Base-by-base conservation (phyloP, 1,139 yeast genomes). In the Protomyces inouyei region DNA sequence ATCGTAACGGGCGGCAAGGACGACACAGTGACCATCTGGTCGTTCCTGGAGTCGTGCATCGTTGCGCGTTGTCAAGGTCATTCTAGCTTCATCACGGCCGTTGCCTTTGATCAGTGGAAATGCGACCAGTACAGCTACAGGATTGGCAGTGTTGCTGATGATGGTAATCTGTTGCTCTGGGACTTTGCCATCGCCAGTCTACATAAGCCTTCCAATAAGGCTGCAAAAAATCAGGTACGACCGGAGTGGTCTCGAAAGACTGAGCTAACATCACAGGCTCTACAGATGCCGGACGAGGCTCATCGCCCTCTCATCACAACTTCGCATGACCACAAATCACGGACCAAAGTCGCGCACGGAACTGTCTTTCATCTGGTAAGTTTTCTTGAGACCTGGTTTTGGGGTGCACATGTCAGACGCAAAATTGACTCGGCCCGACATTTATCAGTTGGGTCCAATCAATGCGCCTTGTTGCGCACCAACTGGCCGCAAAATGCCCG, bases 131-230 rank as follows among this genome's bases (percentile, higher is more conserved):
- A 66, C 32, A 73, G 71, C 18, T 88, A 88, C 73, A 79, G 86
- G 65, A 74, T 88, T 45, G 83, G 87, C 1, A 80, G 87, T 52
- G 85, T 85, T 66, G 91, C 92, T 1, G 85, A 82, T 70, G 95
- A 88, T 72, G 90, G 91, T 0, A 80, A 80, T 65, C 75, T 87
- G 8, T 74, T 85, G 43, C 76, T 86, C 37, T 88, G 92, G 89
- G 95, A 88, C 70, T 86, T 88, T 72, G 83, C 85, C 61, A 86
- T 87, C 52, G 79, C 82, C 70, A 82, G 85, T 12, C 73, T 87
- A 54, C 72, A 72, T 21, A 67, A 74, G 51, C 77, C 77, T 4
- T 40, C 63, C 25, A 38, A 55, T 57, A 59, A 59, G 53, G 43
- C 40, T 16, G 55, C 61, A 14, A 48, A 45, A 32, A 52, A 57